These are phyloP conservation scores for Silene vulgaris DNA, from an alignment of 179 eudicot genomes.

Conservation along the genomic window DNA sequence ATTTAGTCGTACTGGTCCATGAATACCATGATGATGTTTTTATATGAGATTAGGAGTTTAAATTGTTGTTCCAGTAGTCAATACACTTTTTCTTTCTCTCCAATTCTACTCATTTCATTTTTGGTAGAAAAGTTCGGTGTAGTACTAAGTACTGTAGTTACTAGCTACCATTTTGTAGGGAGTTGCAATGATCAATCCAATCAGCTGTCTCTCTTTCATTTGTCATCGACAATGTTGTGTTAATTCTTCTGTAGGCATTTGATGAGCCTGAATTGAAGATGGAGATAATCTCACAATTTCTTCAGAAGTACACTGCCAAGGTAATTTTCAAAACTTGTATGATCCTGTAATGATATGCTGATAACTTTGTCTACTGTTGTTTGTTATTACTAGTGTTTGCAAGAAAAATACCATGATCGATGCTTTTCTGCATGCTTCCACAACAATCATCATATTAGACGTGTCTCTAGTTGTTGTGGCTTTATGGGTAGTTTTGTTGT, in stretches of 20 bases:
- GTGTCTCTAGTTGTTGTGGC: not conserved
- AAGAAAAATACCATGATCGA: not conserved
- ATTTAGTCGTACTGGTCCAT: not conserved
- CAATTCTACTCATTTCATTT: not conserved
- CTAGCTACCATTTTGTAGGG: not conserved
- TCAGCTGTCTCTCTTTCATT: not conserved
- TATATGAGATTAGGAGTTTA: not conserved
- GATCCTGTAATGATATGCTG: not conserved
- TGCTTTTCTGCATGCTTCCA: not conserved
- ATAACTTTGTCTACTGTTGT: not conserved
- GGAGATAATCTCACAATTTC: conserved; percentile 59
- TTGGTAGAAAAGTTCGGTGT: not conserved
- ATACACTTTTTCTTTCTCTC: conserved; percentile 1
- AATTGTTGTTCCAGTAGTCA: not conserved
- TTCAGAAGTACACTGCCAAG: conserved; percentile 71
- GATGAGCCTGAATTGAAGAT: conserved; percentile 69
- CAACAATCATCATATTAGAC: not conserved
- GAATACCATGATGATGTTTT: not conserved
- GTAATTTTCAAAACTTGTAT: conserved; percentile 34
- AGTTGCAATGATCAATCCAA: not conserved
- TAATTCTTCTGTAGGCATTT: conserved; percentile 50
- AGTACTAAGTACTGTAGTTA: no score
- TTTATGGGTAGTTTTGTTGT: not conserved
- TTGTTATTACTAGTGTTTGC: not conserved
- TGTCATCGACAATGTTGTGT: conserved; percentile 16